Percentiles rank a stretch among this genome's conserved stretches.
phyloP scores from a whole-genome alignment of 1,284 basidiomycete species.

The Irpex sp. region DNA sequence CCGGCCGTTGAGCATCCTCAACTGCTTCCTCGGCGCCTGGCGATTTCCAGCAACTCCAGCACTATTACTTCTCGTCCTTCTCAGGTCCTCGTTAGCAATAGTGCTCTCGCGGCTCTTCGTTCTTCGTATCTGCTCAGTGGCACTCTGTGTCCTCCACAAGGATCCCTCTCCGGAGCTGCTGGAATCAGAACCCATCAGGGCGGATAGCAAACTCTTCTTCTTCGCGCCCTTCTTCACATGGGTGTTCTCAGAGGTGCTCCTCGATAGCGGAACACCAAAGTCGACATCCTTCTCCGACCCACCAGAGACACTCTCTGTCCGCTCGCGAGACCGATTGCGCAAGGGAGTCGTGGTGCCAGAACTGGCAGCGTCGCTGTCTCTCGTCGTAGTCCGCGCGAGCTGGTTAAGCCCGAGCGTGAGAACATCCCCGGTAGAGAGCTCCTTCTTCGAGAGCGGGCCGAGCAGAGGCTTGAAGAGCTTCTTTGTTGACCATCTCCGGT shows the following conservation, averaged over 20 bases:
- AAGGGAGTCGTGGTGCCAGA: conserved; percentile 4
- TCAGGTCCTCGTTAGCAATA: conserved; percentile 2
- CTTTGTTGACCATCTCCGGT: conserved; percentile 16
- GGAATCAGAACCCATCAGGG: conserved; percentile 1
- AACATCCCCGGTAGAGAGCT: conserved; percentile 17
- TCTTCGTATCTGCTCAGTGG: conserved; percentile 12
- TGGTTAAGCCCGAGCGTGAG: conserved; percentile 9
- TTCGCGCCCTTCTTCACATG: conserved; percentile 2
- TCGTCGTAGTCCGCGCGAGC: conserved; percentile 1
- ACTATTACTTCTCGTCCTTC: conserved; percentile 9
- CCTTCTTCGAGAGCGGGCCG: conserved; percentile 13
- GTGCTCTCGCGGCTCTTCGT: conserved; percentile 13
- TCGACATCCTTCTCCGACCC: conserved; percentile 2
- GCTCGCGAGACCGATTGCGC: conserved; percentile 8
- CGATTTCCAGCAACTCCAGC: not conserved
- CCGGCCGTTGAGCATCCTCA: conserved; percentile 70
- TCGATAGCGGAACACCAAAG: conserved; percentile 7
- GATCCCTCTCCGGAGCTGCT: conserved; percentile 3
- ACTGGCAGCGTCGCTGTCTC: conserved; percentile 5
- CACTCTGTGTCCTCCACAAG: conserved; percentile 15
- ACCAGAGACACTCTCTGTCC: conserved; percentile 2
- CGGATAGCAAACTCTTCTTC: conserved; percentile 2
- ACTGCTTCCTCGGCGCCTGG: conserved; percentile 16
- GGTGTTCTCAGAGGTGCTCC: conserved; percentile 7
- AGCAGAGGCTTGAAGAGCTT: conserved; percentile 23